Evolutionary conservation across 495 filamentous ascomycete species (phyloP).

Genomic region (Pseudoneurospora amorphoporcata): DNA sequence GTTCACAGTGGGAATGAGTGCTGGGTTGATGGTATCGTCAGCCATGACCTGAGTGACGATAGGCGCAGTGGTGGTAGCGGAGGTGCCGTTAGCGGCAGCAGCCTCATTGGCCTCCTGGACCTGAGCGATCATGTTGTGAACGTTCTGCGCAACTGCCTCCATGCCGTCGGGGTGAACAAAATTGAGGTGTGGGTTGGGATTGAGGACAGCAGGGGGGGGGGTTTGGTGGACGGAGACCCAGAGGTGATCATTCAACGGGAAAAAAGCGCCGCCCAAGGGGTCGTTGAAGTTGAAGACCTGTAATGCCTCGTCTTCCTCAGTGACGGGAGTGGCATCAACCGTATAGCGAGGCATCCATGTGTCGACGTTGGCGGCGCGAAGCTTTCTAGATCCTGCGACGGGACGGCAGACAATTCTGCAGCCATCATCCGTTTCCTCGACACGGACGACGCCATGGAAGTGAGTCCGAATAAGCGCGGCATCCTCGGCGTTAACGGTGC

Average conservation of each 20-base stretch:
- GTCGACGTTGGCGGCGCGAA: neutral
- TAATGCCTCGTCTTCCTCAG: neutral
- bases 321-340: neutral
- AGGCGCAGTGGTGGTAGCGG: neutral
- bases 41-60: neutral
- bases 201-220: neutral
- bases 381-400: neutral
- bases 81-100: neutral
- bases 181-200: neutral
- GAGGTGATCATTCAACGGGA: neutral
- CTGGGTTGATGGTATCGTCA: neutral
- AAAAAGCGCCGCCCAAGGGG: neutral
- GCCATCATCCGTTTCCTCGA: neutral
- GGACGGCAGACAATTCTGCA: neutral
- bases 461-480: neutral
- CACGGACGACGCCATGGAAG: neutral
- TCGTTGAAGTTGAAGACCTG: neutral
- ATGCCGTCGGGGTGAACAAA: neutral
- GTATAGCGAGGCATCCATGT: neutral
- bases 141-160: neutral
- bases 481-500: neutral
- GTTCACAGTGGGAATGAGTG: neutral
- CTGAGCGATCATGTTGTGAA: neutral
- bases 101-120: neutral
- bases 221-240: neutral